Conservation (phyloP, 495 filamentous ascomycete genomes). For the Thermothielavioides terrestris region DNA sequence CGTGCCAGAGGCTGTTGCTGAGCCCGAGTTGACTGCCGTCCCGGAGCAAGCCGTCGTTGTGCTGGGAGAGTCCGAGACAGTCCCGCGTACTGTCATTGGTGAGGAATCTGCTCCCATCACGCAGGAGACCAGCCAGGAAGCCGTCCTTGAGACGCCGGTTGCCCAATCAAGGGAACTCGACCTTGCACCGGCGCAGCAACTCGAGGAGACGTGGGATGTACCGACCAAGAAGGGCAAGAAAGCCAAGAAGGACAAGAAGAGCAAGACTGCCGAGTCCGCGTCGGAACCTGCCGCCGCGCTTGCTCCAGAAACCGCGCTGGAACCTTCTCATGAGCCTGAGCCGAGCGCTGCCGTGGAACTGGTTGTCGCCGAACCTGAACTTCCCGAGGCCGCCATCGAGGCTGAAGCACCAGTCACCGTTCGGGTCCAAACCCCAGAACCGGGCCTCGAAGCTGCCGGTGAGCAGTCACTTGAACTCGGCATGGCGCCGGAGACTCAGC, state of each 20-base stretch:
- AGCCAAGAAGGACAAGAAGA: slow-evolving; percentile 24
- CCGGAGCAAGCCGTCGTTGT: neutral
- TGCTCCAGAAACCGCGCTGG: neutral
- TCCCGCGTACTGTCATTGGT: neutral
- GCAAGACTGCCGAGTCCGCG: neutral
- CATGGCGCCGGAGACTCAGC: neutral
- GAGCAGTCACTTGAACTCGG: neutral
- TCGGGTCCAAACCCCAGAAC: neutral
- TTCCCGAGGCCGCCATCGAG: too few relatives aligned
- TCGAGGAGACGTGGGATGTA: slow-evolving; percentile 2
- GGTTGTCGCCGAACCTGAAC: neutral
- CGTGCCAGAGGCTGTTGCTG: neutral
- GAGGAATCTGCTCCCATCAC: neutral
- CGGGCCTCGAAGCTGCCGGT: neutral
- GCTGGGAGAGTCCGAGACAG: neutral
- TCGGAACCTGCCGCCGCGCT: neutral
- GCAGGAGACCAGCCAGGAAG: neutral
- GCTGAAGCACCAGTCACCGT: neutral
- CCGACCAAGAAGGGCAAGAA: slow-evolving; percentile 28
- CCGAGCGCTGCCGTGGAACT: neutral
- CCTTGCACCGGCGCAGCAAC: neutral
- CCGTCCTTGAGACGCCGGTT: neutral
- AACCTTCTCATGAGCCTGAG: neutral
- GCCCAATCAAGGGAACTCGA: neutral
- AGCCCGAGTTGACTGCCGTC: neutral